These are phyloP conservation scores for Plenodomus tracheiphilus DNA, from an alignment of 2,329 filamentous ascomycete genomes.

Conservation along the genomic window DNA sequence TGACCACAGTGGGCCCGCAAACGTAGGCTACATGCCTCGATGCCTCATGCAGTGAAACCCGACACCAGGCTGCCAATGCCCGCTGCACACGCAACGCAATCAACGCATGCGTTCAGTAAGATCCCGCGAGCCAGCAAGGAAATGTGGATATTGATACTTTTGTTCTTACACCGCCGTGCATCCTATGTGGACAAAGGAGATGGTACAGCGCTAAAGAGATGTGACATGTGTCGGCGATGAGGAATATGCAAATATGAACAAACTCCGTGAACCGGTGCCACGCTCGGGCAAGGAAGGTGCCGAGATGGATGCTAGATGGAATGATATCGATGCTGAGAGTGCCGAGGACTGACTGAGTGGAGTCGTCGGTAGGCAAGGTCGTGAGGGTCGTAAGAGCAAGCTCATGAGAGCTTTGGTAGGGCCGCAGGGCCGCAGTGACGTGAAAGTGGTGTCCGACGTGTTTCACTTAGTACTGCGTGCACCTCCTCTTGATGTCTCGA, in stretches of 20 bases:
- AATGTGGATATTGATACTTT: slow-evolving; percentile 36
- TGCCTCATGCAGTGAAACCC: slow-evolving; percentile 14
- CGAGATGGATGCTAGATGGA: slow-evolving; percentile 16
- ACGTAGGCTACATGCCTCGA: slow-evolving; percentile 7
- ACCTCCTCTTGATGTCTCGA: slow-evolving; percentile 58
- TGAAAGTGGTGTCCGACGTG: neutral
- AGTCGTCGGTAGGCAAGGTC: slow-evolving; percentile 13
- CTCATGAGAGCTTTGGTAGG: slow-evolving; percentile 7
- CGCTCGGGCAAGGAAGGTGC: slow-evolving; percentile 11
- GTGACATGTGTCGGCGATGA: slow-evolving; percentile 20
- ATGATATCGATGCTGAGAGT: slow-evolving; percentile 9
- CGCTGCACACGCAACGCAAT: slow-evolving; percentile 10
- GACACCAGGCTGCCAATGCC: slow-evolving; percentile 26
- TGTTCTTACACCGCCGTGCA: slow-evolving; percentile 33
- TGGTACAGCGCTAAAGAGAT: slow-evolving; percentile 19
- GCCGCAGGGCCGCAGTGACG: slow-evolving; percentile 3
- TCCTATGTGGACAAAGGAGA: slow-evolving; percentile 22
- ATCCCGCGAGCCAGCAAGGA: slow-evolving; percentile 8
- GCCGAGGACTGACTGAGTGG: slow-evolving; percentile 8
- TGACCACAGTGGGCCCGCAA: slow-evolving; percentile 13
- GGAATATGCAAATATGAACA: slow-evolving; percentile 27
- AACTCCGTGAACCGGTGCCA: slow-evolving; percentile 26
- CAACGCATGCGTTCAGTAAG: neutral
- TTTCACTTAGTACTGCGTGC: slow-evolving; percentile 34
- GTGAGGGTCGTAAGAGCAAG: slow-evolving; percentile 25